Base-by-base conservation (phyloP, 495 filamentous ascomycete species). In the Aspergillus olivimuriae region DNA sequence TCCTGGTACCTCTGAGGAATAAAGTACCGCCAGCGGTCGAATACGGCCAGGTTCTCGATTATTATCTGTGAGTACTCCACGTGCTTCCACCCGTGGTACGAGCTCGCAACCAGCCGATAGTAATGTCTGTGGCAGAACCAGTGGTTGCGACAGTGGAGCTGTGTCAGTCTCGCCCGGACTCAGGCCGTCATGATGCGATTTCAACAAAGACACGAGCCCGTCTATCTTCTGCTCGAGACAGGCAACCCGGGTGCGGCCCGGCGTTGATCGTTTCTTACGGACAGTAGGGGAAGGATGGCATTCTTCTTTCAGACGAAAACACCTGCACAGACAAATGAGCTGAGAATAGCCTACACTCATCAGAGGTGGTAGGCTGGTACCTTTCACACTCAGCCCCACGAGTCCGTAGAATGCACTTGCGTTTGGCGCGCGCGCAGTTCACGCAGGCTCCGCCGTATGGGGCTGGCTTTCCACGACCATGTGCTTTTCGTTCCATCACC, bases 341-440 rank as follows among this genome's bases (percentile, higher is more conserved):
- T 11, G 11, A 28, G 24, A 28, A 28, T 28, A 5, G 11, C 5
- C 5, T 28, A 28, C 5, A 28, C 5, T 6, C 6, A 28, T 5
- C 11, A 28, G 24, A 28, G 11, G 5, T 28, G 5, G 11, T 6
- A 28, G 11, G 5, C 24, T 9, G 23, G 24, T 17, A 67, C 62
- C 63, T 68, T 41, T 77, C 73, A 49, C 74, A 75, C 37, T 39
- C 48, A 6, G 56, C 33, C 4, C 60, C 58, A 4, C 32, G 58
- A 10, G 36, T 26, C n/a, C 59, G 58, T 22, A 63, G 55, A 39
- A 74, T 66, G 50, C 74, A 77, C 46, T 67, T 69, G 47, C 71
- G 73, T 55, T 76, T 78, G 33, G 73, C 66, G 17, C 66, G 65
- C 7, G 63, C 66, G 43, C 75, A 78, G 26, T 70, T 73, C 22